These are phyloP conservation scores for Gaeumannomyces tritici DNA, from an alignment of 2,329 filamentous ascomycete species.

Conservation along the genomic window DNA sequence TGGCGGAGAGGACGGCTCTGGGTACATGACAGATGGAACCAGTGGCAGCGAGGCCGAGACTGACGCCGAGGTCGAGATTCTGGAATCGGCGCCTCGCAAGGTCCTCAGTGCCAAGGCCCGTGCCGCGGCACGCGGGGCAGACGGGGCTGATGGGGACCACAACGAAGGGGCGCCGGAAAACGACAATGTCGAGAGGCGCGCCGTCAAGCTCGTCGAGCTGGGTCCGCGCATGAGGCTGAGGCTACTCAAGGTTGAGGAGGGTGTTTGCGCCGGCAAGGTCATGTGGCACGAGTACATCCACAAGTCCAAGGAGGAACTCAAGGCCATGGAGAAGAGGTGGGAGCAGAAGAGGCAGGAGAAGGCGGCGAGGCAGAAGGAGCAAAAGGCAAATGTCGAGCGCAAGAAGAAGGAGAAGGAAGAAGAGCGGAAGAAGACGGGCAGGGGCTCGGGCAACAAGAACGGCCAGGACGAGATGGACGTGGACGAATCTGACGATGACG, in stretches of 20 bases:
- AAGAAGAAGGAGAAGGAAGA: constrained; percentile 81
- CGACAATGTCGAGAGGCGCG: constrained; percentile 66
- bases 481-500: constrained; percentile 26
- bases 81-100: constrained; percentile 52
- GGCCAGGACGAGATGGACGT: constrained; percentile 27
- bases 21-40: constrained; percentile 76
- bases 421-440: constrained; percentile 66
- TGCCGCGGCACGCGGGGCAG: constrained; percentile 28
- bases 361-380: constrained; percentile 68
- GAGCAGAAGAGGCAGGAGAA: constrained; percentile 70
- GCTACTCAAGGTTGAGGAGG: constrained; percentile 93
- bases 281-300: constrained; percentile 97
- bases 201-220: constrained; percentile 85
- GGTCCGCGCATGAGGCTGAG: constrained; percentile 83
- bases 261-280: constrained; percentile 76
- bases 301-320: constrained; percentile 71
- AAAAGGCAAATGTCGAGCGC: constrained; percentile 82
- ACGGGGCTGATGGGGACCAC: constrained; percentile 25
- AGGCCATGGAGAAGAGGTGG: constrained; percentile 75
- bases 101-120: constrained; percentile 45
- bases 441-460: constrained; percentile 23
- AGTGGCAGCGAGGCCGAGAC: constrained; percentile 91
- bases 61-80: constrained; percentile 89
- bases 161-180: constrained; percentile 33
- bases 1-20: constrained; percentile 64